Percentiles rank a stretch among this genome's conserved stretches.
These are phyloP conservation scores for Calonectria honghensis DNA, from an alignment of 2,329 filamentous ascomycete genomes.

Conservation along the genomic window DNA sequence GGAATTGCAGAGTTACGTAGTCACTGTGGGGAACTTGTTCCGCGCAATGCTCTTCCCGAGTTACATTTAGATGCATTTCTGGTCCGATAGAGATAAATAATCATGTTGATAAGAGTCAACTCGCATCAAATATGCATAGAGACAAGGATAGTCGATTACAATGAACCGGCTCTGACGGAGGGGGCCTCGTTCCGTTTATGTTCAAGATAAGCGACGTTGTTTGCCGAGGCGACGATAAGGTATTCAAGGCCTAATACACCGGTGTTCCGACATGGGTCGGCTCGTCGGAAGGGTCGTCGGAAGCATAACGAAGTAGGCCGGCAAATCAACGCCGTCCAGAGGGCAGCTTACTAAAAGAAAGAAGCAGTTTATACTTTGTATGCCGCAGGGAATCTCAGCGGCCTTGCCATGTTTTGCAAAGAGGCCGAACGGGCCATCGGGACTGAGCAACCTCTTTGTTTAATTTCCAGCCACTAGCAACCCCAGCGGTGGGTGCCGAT, in stretches of 20 bases:
- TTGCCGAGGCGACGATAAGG: constrained; percentile 13
- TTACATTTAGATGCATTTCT: constrained; percentile 20
- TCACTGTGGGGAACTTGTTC: neutral
- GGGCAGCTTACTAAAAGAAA: neutral
- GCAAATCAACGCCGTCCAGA: neutral
- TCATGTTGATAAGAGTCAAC: neutral
- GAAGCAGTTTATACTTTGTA: constrained; percentile 5
- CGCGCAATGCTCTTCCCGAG: neutral
- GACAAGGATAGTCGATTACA: neutral
- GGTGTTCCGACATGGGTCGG: neutral
- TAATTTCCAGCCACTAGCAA: constrained; percentile 2
- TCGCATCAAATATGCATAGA: neutral
- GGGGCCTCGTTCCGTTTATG: neutral
- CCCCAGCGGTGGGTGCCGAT: constrained; percentile 16
- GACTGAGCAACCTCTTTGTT: neutral
- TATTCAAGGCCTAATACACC: neutral
- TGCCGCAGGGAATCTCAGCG: neutral
- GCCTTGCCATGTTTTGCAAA: constrained; percentile 14
- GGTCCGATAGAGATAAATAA: neutral
- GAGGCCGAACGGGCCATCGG: constrained; percentile 8
- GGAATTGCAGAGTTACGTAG: neutral
- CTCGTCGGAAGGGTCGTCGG: constrained; percentile 17
- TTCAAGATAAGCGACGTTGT: constrained; percentile 4
- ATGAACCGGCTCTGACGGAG: neutral
- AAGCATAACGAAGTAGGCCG: neutral